Conservation (phyloP, 495 filamentous ascomycete genomes). For the Xylaria acuta region DNA sequence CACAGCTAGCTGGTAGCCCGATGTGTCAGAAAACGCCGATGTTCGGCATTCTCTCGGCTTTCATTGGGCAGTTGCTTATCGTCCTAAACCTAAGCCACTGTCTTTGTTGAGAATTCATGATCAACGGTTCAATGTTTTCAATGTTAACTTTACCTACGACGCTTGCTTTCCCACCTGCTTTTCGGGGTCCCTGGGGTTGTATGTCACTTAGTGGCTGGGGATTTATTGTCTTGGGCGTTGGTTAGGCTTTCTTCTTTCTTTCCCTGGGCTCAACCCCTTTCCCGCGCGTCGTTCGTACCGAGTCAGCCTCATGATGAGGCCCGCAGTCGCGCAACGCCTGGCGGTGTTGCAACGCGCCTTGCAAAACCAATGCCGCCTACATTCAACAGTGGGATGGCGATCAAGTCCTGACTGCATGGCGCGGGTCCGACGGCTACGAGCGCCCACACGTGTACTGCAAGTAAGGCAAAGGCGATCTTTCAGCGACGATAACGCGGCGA, state of each 20-base stretch:
- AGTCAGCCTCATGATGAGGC: slow-evolving; percentile 32
- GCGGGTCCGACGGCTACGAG: slow-evolving; percentile 12
- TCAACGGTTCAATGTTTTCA: not conserved
- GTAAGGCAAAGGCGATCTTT: slow-evolving; percentile 29
- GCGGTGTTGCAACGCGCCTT: slow-evolving; percentile 34
- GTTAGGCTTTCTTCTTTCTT: not conserved
- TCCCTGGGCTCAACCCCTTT: not conserved
- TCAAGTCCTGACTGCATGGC: not conserved
- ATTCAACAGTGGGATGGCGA: slow-evolving; percentile 28
- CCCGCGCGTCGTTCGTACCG: not conserved
- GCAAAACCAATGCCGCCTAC: slow-evolving; percentile 26
- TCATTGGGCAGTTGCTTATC: slow-evolving; percentile 20
- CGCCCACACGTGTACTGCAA: not conserved
- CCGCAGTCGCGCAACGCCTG: slow-evolving; percentile 36
- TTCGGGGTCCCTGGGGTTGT: not conserved
- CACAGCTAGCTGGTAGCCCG: too few species aligned
- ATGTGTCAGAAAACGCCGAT: slow-evolving; percentile 15
- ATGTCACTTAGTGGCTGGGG: not conserved
- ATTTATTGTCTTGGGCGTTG: not conserved
- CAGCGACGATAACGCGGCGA: slow-evolving; percentile 14
- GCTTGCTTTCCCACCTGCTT: not conserved
- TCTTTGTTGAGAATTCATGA: not conserved
- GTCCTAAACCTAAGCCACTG: not conserved
- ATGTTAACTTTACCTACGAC: not conserved
- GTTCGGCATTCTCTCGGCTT: slow-evolving; percentile 18